A percentile compares a stretch with the other conserved stretches of the same genome.
phyloP scores from a whole-genome alignment of 2,329 filamentous ascomycete species.

The Fusarium ramigenum region DNA sequence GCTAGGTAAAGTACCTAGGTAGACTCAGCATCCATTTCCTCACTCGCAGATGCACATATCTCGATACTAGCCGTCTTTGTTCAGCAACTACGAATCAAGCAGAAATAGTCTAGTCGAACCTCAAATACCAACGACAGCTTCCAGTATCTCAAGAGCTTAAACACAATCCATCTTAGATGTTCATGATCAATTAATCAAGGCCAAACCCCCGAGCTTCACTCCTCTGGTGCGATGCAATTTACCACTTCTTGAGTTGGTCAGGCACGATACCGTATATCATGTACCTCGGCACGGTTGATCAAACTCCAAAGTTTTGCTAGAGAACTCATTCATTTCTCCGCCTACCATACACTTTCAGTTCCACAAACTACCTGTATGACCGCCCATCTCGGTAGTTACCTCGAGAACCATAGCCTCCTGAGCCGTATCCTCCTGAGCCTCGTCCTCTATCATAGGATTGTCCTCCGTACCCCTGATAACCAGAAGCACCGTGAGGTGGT shows the following conservation, averaged over 20 bases:
- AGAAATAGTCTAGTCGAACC: background rate
- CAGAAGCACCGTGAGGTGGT: conserved; percentile 18
- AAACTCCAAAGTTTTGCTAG: background rate
- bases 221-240: background rate
- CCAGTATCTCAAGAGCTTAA: background rate
- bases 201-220: background rate
- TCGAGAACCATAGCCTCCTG: conserved; percentile 29
- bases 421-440: conserved; percentile 28
- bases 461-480: conserved; percentile 35
- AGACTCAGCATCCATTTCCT: background rate
- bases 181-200: background rate
- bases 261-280: background rate
- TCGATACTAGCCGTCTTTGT: background rate
- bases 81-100: background rate
- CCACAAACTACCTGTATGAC: conserved; percentile 33
- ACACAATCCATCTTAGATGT: background rate
- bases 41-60: background rate
- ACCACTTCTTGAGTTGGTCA: background rate
- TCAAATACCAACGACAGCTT: background rate
- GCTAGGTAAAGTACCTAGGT: no score
- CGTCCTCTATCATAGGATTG: conserved; percentile 30
- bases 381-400: conserved; percentile 35
- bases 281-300: background rate
- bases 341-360: background rate
- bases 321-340: background rate